A percentile compares a stretch with the other conserved stretches of the same genome.
These are phyloP conservation scores for Crucihimalaya himalaica DNA, from an alignment of 345 rosid species.

Conservation along the genomic window DNA sequence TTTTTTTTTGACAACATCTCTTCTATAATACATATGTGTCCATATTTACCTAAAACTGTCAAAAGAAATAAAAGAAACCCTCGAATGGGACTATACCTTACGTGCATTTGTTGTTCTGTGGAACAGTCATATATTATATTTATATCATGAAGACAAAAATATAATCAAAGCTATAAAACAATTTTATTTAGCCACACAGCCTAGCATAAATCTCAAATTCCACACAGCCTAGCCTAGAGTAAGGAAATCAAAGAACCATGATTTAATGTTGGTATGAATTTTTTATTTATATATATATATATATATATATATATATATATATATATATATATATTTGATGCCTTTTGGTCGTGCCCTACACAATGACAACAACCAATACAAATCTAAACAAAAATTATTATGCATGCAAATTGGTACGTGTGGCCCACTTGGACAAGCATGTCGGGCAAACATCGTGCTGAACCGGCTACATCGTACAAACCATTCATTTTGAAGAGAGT, in stretches of 20 bases:
- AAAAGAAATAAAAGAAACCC: not conserved
- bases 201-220: not conserved
- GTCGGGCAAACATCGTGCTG: conserved; percentile 10
- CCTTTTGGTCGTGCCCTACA: not conserved
- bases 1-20: no score
- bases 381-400: not conserved
- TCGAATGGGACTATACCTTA: not conserved
- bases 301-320: no score
- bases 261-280: no score
- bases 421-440: not conserved
- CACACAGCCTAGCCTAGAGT: not conserved
- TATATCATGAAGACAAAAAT: not conserved
- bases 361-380: not conserved
- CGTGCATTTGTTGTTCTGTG: not conserved
- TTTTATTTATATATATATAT: no score
- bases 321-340: no score
- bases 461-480: not conserved
- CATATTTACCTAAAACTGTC: not conserved
- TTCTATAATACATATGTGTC: not conserved
- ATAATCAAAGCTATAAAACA: not conserved
- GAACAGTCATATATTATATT: not conserved
- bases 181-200: not conserved
- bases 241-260: not conserved
- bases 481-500: not conserved
- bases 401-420: conserved; percentile 6